Percentiles rank a stretch among this genome's conserved stretches.
Conservation (phyloP, 2,329 filamentous ascomycete genomes). For the Fusarium humuli region DNA sequence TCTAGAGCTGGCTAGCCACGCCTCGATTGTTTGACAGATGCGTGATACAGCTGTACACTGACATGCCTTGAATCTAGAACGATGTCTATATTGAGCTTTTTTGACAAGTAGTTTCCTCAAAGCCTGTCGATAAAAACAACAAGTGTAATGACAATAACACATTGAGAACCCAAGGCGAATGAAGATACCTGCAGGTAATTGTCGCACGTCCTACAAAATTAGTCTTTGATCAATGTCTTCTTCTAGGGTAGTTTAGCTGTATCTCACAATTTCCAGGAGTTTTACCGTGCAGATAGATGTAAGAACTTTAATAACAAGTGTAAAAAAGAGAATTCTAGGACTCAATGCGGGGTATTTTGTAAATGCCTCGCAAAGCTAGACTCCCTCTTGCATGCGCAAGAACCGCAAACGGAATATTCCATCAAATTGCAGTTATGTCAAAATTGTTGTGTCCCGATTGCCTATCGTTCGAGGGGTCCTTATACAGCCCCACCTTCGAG, state of each 20-base stretch:
- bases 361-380: background rate
- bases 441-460: background rate
- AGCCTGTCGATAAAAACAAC: fast-evolving
- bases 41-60: background rate
- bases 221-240: fast-evolving
- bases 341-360: background rate
- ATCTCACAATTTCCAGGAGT: fast-evolving
- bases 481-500: background rate
- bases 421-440: background rate
- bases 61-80: background rate
- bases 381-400: too few relatives aligned
- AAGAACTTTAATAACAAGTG: background rate
- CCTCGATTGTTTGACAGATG: background rate
- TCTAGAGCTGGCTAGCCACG: background rate
- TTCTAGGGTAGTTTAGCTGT: fast-evolving
- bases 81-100: background rate
- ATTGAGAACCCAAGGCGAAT: fast-evolving
- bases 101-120: fast-evolving
- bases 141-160: fast-evolving
- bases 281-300: background rate
- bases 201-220: fast-evolving
- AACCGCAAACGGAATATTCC: too few relatives aligned
- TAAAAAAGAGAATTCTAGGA: background rate
- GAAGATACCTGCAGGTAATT: fast-evolving
- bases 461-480: background rate